Evolutionary conservation across 495 filamentous ascomycete genomes (phyloP), one percentile per base, ranked within the genome.

Genomic region (Endocarpon pusillum): DNA sequence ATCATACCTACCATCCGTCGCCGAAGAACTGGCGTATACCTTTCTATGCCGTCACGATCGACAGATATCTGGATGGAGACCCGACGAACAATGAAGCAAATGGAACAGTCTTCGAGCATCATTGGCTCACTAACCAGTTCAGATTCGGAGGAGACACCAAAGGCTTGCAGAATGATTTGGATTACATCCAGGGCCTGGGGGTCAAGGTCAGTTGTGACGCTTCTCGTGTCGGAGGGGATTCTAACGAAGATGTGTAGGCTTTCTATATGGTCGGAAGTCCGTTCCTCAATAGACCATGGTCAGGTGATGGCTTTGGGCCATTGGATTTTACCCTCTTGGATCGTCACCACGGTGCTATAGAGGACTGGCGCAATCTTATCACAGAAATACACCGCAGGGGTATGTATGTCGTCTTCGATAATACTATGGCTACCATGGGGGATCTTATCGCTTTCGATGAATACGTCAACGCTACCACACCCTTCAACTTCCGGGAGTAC

Each of bases 391-490:
- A 60, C 33, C 29, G 44, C 21, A 42, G 55, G 8, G 53, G 51
- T 7, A 57, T 60, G 49, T 60, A 60, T 37, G 50, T 60, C 16
- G 34, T 60, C 16, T 28, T 60, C 33, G 57, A 60, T 23, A 59
- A 59, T 35, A 57, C 53, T 1, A 42, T 59, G 26, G 42, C 50
- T 18, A 60, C 57, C 17, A 54, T 66, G 54, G 53, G 56, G 33
- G 53, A 66, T 41, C 43, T 65, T 21, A 56, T 66, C 34, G 61
- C 58, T 1, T 65, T 64, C 43, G 45, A 60, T 20, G 57, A 54
- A 17, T 58, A 53, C 31, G 38, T 60, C 24, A 65, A 66, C 35
- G 44, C 44, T 9, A 55, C 56, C 3, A 51, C 58, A 7, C 55
- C 61, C 9, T 58, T 62, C 32, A 52, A 44, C 4, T 55, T 48